Evolutionary conservation across 441 rosid genomes (phyloP).

Genomic region (Kokia cookei): DNA sequence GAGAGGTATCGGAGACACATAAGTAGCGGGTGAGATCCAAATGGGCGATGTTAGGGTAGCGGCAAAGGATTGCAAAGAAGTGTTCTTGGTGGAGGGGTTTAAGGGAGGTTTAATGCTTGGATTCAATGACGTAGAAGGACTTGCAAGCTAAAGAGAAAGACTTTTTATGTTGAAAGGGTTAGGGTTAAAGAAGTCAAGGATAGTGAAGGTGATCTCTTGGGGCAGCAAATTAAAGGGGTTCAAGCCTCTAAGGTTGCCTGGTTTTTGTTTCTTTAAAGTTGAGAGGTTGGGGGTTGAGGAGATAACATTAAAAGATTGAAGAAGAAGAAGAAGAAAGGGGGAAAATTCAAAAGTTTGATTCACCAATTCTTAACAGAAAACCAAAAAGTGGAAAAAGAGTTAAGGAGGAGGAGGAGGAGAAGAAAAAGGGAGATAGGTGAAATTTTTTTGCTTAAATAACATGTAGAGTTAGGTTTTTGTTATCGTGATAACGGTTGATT

Average conservation of each 20-base stretch:
- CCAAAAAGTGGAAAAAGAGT: neutral
- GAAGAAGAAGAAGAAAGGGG: neutral
- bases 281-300: neutral
- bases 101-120: slow-evolving; percentile 48
- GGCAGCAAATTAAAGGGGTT: slow-evolving; percentile 60
- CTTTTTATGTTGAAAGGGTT: slow-evolving; percentile 61
- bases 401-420: neutral
- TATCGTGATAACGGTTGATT: too few species aligned
- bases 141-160: slow-evolving; percentile 72
- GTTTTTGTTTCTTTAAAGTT: slow-evolving; percentile 35
- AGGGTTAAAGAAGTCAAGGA: slow-evolving; percentile 48
- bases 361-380: slow-evolving; percentile 26
- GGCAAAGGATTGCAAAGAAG: slow-evolving; percentile 49
- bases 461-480: too few species aligned
- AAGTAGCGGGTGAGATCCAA: slow-evolving; percentile 84
- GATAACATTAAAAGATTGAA: too few species aligned
- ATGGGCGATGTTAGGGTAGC: slow-evolving; percentile 47
- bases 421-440: neutral
- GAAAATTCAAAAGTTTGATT: neutral
- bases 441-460: too few species aligned
- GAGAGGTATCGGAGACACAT: slow-evolving; percentile 46
- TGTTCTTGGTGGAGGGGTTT: slow-evolving; percentile 65
- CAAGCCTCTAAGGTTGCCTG: neutral
- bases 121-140: slow-evolving; percentile 46
- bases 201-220: slow-evolving; percentile 62